Base-by-base conservation (phyloP, 768 basidiomycete species). In the Pleurotus platypus region DNA sequence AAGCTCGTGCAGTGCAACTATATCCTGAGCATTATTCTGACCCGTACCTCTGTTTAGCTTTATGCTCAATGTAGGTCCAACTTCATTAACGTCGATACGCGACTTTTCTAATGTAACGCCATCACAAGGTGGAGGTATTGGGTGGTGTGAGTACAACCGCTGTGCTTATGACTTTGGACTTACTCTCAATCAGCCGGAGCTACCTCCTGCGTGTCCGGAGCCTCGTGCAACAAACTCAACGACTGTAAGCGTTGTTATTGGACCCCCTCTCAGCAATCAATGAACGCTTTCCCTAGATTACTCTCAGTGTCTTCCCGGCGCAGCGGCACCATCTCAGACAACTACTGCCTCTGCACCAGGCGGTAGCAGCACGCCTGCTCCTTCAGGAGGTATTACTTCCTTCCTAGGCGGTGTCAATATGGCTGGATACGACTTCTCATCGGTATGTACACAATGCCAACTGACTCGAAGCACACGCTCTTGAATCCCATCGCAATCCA, bases 391-490 rank as follows among this genome's bases (percentile, higher is more conserved):
- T 27, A 58, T 58, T 20, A 62, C 75, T 2, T 70, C 74, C 2
- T 76, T 74, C 60, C 62, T 78, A 9, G 77, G 77, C 5, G 79
- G 79, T 59, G 78, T 81, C 4, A 81, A 81, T 64, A 76, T 75
- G 38, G 77, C 78, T 49, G 77, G 78, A 8, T 78, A 73, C 58
- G 78, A 78, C 61, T 78, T 79, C 65, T 70, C 66, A 22, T 75
- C 75, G 11, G 75, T 77, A 60, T 51, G 75, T 35, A 8, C 8
- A 8, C 30, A 8, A 11, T 35, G 30, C 30, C 11, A 35, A 8
- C 30, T 11, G 11, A 35, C 30, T 9, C 11, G 30, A 35, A 35
- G 9, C 11, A 35, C 3, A 11, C 30, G 9, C 30, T 35, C 30
- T 9, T 35, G 8, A 35, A 35, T 3, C 3, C 8, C 11, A 11